Base-by-base conservation (phyloP, 768 basidiomycete genomes). In the Russula griseocarnosa region DNA sequence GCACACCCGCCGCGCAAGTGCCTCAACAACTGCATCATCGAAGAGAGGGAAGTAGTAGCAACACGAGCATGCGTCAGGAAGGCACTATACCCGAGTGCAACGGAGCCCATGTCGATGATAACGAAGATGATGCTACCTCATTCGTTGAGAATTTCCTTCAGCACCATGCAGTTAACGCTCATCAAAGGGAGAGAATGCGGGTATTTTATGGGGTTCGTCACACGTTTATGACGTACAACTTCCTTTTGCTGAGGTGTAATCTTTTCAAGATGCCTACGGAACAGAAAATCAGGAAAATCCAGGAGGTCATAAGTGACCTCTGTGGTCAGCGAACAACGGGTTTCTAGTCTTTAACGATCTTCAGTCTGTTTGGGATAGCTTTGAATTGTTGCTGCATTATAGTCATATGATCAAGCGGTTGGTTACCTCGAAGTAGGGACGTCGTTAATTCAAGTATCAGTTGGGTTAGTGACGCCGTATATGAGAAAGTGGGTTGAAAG, bases 221-320 rank as follows among this genome's bases (percentile, higher is more conserved):
- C 30, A 1, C 40, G 13, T 36, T n/a, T 28, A 10, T 51, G n/a
- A 52, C 34, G 0, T 54, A 28, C 32, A 53, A 10, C 34, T 49
- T 20, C 28, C 47, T 5, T 46, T 54, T 40, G 49, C 20, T 30
- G 36, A 65, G 10, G 30, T 20, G 22, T 44, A 14, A 3, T 6
- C 38, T 24, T 34, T 40, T 32, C 63, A 61, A 86, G 85, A 79
- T 86, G 78, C 72, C 82, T 3, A 81, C 84, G 3, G 74, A 84
- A 30, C 76, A 83, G 47, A 85, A 86, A 67, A 67, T 86, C 1
- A 67, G 75, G 60, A 79, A 79, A 63, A 86, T 86, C 28, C 70
- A 80, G 55, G 81, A 82, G 65, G 73, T 81, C 8, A 78, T 85
- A 63, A 74, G 73, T 38, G 74, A 73, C 58, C 72, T 84, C 22